A percentile compares a stretch with the other conserved stretches of the same genome.
phyloP scores from a whole-genome alignment of 73 alveolate genomes.

The Tetrahymena thermophila region DNA sequence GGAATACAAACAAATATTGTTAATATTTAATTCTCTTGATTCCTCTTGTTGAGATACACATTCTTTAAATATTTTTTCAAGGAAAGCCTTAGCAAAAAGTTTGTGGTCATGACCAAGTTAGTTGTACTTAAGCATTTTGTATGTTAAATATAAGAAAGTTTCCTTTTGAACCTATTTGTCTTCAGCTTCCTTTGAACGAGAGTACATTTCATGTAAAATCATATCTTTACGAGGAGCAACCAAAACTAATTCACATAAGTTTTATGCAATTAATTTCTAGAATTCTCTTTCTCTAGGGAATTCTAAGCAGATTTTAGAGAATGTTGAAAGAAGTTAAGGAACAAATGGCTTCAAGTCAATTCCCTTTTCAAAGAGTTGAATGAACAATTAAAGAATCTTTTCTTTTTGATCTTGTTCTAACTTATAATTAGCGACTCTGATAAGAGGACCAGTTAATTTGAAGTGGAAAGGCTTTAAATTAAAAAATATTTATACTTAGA shows the following conservation, averaged over 20 bases:
- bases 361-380: background rate
- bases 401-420: background rate
- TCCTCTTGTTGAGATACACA: background rate
- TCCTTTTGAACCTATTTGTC: background rate
- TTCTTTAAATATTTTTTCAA: background rate
- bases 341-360: background rate
- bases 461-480: background rate
- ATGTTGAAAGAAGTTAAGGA: background rate
- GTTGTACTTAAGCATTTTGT: background rate
- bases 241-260: background rate
- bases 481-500: background rate
- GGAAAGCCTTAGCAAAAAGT: background rate
- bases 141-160: background rate
- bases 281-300: background rate
- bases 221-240: background rate
- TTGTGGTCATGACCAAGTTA: background rate
- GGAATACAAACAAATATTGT: background rate
- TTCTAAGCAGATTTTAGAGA: background rate
- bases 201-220: background rate
- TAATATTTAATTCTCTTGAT: background rate
- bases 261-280: background rate
- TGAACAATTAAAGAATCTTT: background rate
- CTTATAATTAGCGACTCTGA: background rate
- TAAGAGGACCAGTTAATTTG: background rate
- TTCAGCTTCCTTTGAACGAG: constrained; percentile 1